A percentile compares a stretch with the other conserved stretches of the same genome.
Evolutionary conservation across 2,329 filamentous ascomycete species (phyloP).

Genomic region (Diaporthe vaccinii): DNA sequence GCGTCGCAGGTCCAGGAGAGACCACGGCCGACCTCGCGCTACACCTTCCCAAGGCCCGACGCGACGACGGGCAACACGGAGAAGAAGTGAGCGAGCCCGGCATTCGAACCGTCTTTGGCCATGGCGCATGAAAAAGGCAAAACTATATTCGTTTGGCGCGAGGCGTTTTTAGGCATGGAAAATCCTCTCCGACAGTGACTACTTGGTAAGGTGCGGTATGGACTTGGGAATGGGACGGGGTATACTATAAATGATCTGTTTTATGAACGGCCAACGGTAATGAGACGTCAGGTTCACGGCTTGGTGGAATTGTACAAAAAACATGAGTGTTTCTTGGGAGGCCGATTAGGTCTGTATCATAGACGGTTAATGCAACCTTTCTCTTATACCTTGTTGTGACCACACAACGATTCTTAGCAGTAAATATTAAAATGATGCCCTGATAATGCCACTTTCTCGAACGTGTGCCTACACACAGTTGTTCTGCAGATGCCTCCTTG

Average conservation of each 20-base stretch:
- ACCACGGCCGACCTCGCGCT: constrained; percentile 42
- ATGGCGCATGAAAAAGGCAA: constrained; percentile 16
- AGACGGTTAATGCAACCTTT: constrained; percentile 21
- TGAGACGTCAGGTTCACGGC: constrained; percentile 20
- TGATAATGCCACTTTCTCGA: neutral
- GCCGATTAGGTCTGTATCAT: constrained; percentile 37
- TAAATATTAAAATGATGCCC: neutral
- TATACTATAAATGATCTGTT: constrained; percentile 29
- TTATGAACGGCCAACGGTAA: constrained; percentile 9
- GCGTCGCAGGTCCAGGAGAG: constrained; percentile 33
- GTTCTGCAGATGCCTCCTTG: neutral
- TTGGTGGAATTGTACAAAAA: constrained; percentile 35
- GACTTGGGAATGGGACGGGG: neutral
- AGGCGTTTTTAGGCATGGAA: constrained; percentile 34
- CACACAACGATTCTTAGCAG: neutral
- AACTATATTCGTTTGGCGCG: neutral
- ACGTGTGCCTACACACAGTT: too few species aligned
- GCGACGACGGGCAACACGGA: constrained; percentile 18
- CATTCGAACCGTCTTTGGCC: neutral
- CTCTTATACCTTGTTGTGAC: neutral
- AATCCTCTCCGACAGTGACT: neutral
- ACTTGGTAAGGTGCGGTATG: constrained; percentile 1
- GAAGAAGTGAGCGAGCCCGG: constrained; percentile 8
- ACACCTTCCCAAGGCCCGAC: constrained; percentile 48
- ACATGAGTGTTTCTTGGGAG: constrained; percentile 3